These are phyloP conservation scores for Calycina herbarum DNA, from an alignment of 2,329 filamentous ascomycete genomes.

Conservation along the genomic window DNA sequence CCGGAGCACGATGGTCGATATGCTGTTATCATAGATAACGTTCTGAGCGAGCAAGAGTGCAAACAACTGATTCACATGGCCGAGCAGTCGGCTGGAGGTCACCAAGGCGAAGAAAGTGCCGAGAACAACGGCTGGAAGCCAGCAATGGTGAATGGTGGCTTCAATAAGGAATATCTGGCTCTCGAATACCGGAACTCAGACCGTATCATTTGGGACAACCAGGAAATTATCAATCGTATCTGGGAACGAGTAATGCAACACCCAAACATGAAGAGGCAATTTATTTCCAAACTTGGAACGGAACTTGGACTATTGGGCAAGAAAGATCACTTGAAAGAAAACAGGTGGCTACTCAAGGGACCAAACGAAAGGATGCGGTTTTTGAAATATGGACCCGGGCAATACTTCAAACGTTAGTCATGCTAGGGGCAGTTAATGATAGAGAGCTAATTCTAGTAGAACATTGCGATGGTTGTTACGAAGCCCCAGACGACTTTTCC, in stretches of 20 bases:
- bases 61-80: slow-evolving; percentile 50
- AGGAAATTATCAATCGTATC: slow-evolving; percentile 60
- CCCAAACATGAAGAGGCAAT: slow-evolving; percentile 43
- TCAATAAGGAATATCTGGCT: slow-evolving; percentile 56
- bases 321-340: neutral
- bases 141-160: slow-evolving; percentile 67
- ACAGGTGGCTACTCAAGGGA: slow-evolving; percentile 34
- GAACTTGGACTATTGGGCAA: neutral
- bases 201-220: slow-evolving; percentile 72
- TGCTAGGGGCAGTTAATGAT: slow-evolving; percentile 13
- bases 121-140: slow-evolving; percentile 56
- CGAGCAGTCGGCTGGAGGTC: slow-evolving; percentile 48
- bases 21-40: slow-evolving; percentile 63
- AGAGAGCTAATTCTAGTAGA: slow-evolving; percentile 41
- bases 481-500: slow-evolving; percentile 29
- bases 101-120: slow-evolving; percentile 16
- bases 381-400: slow-evolving; percentile 67
- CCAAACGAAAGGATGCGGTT: slow-evolving; percentile 76
- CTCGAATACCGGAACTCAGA: slow-evolving; percentile 65
- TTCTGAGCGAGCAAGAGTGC: slow-evolving; percentile 63
- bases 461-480: slow-evolving; percentile 68
- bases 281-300: slow-evolving; percentile 31
- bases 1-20: slow-evolving; percentile 54
- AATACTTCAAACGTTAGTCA: slow-evolving; percentile 62
- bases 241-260: slow-evolving; percentile 58